Percentiles rank a stretch among this genome's conserved stretches.
These are phyloP conservation scores for Dicorynia guianensis DNA, from an alignment of 306 rosid species.

Conservation along the genomic window DNA sequence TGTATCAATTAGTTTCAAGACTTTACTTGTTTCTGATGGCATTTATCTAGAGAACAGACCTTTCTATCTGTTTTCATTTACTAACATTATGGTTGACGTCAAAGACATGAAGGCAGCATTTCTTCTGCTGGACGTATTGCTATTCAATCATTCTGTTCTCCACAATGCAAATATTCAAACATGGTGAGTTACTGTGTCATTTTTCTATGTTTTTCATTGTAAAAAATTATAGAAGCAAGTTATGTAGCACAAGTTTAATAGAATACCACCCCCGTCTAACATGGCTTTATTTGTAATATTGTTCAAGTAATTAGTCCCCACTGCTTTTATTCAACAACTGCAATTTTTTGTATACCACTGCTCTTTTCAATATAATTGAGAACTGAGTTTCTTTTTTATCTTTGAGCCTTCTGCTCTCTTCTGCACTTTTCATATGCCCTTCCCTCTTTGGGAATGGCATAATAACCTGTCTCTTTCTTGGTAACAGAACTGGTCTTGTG, in stretches of 20 bases:
- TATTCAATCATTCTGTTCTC: slow-evolving; percentile 90
- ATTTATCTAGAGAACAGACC: background rate
- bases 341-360: too few species aligned
- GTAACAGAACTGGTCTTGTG: background rate
- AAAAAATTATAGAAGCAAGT: too few species aligned
- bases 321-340: too few species aligned
- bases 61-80: slow-evolving; percentile 29
- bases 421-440: slow-evolving; percentile 1
- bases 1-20: slow-evolving; percentile 28
- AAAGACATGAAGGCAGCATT: slow-evolving; percentile 58
- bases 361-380: background rate
- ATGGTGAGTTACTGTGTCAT: slow-evolving; percentile 55
- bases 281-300: too few species aligned
- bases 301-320: too few species aligned
- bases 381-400: slow-evolving; percentile 27
- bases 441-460: slow-evolving; percentile 10
- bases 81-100: slow-evolving; percentile 33
- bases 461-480: background rate
- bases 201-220: too few species aligned
- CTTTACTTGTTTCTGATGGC: slow-evolving; percentile 6
- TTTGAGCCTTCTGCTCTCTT: background rate
- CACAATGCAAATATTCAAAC: slow-evolving; percentile 75
- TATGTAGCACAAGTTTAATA: too few species aligned
- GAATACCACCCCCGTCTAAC: too few species aligned
- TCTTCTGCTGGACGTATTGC: slow-evolving; percentile 76